Conservation (phyloP, 345 rosid genomes). For the Syzygium jambos region DNA sequence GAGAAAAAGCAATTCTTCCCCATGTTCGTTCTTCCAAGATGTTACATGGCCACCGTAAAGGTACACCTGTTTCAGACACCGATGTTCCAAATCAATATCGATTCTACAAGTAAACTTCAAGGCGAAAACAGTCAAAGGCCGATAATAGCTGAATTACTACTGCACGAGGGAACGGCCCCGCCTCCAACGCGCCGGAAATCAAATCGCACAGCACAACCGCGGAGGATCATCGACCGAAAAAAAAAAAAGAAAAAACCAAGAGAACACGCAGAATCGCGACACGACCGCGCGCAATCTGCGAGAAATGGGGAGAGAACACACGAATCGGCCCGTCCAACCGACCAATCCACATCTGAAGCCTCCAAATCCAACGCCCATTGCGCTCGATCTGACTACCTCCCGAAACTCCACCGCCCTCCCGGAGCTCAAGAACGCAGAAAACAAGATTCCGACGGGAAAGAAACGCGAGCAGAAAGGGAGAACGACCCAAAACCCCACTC, state of each 20-base stretch:
- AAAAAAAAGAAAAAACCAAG: not conserved
- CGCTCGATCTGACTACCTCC: not conserved
- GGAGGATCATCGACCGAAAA: not conserved
- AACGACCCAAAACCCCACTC: not conserved
- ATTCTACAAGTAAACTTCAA: not conserved
- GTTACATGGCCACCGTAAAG: constrained; percentile 75
- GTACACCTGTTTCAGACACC: constrained; percentile 43
- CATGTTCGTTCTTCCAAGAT: constrained; percentile 77
- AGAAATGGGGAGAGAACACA: not conserved
- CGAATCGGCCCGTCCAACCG: not conserved
- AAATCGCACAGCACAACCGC: not conserved
- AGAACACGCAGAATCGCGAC: not conserved
- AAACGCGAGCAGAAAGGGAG: not conserved
- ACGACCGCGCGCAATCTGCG: not conserved
- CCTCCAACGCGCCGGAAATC: not conserved
- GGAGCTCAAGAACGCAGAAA: not conserved
- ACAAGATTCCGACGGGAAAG: not conserved
- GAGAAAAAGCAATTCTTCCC: constrained; percentile 76
- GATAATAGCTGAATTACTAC: not conserved
- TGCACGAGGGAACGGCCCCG: not conserved
- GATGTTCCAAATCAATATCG: not conserved
- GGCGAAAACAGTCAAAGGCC: not conserved
- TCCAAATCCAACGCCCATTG: not conserved
- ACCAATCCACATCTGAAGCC: not conserved
- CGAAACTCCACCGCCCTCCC: not conserved